Base-by-base conservation (phyloP, 1,284 basidiomycete genomes). In the Schizophyllum commune region DNA sequence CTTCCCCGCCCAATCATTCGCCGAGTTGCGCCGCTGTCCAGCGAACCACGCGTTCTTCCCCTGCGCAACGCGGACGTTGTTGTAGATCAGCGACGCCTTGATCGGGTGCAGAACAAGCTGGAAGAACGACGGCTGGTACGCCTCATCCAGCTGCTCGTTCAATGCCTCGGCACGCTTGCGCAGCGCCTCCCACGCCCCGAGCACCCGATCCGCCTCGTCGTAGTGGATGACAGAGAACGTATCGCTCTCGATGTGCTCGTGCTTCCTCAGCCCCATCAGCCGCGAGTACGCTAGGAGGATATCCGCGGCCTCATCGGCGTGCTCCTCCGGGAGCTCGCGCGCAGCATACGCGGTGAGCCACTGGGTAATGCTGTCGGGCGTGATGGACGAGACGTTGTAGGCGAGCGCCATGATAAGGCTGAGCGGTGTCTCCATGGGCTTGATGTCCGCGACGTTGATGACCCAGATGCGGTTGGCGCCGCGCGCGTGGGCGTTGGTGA, bases 381-480 rank as follows among this genome's bases (percentile, higher is more conserved):
- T 78, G 79, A 82, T 84, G 11, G 74, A 70, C 0, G 81, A 74
- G 0, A 82, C 72, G 66, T 90, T 79, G 78, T 83, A 91, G 1
- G 80, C 87, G 56, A 62, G 56, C 13, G 57, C 33, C 60, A 64
- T 59, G 53, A 57, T 56, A 21, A 62, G 47, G n/a, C 58, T 55
- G 5, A 62, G 32, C 15, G 61, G 61, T 5, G 55, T 60, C 33
- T 62, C 61, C 61, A 85, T 85, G 0, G 86, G 85, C 69, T 91
- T 91, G 52, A 91, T 71, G 66, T 91, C 88, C 21, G 87, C 88
- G 39, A 86, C 84, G 67, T 85, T 85, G 55, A 85, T 68, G 51
- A 86, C 77, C 84, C 84, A 86, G 47, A 86, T 72, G n/a, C 76
- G 77, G 6, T 73, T 79, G 1, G 84, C 83, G 19, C 83, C 73